Evolutionary conservation across 306 rosid genomes (phyloP).

Genomic region (Quercus wislizeni): DNA sequence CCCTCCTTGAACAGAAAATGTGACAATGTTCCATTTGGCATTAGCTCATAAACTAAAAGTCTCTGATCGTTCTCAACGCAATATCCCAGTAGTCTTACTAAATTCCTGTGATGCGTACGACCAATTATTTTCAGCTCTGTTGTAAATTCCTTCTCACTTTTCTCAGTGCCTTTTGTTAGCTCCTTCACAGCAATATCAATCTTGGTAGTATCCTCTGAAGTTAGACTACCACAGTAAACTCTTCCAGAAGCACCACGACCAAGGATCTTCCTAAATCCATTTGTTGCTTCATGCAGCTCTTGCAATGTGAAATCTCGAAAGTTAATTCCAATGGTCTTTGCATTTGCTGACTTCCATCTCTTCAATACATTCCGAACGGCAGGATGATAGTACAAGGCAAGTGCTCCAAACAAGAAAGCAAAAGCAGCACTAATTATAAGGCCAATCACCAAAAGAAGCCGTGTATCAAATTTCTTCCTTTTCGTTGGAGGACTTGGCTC

Average conservation of each 20-base stretch:
- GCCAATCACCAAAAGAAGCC: slow-evolving; percentile 20
- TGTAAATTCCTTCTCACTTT: slow-evolving; percentile 30
- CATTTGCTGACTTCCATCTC: not conserved
- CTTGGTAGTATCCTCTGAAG: slow-evolving; percentile 16
- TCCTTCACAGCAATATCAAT: slow-evolving; percentile 33
- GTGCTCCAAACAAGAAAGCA: slow-evolving; percentile 28
- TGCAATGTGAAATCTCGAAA: slow-evolving; percentile 36
- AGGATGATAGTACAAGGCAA: slow-evolving; percentile 34
- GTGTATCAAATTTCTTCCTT: slow-evolving; percentile 2
- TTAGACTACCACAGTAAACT: slow-evolving; percentile 29
- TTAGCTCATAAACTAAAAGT: no score
- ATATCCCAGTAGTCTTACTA: no score
- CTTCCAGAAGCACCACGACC: slow-evolving; percentile 32
- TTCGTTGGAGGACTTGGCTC: not conserved
- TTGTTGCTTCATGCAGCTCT: slow-evolving; percentile 34
- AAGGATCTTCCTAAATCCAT: slow-evolving; percentile 20
- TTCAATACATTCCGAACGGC: slow-evolving; percentile 7
- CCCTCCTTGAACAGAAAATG: no score
- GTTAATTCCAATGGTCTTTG: slow-evolving; percentile 32
- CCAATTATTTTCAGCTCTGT: slow-evolving; percentile 41
- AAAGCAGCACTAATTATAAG: slow-evolving; percentile 27
- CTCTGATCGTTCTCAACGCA: no score
- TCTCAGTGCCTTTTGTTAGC: slow-evolving; percentile 26
- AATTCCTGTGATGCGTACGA: slow-evolving; percentile 31
- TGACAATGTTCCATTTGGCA: no score